Percentiles rank a stretch among this genome's conserved stretches.
Evolutionary conservation across 2,329 filamentous ascomycete genomes (phyloP).

Genomic region (Knoxdaviesia capensis): DNA sequence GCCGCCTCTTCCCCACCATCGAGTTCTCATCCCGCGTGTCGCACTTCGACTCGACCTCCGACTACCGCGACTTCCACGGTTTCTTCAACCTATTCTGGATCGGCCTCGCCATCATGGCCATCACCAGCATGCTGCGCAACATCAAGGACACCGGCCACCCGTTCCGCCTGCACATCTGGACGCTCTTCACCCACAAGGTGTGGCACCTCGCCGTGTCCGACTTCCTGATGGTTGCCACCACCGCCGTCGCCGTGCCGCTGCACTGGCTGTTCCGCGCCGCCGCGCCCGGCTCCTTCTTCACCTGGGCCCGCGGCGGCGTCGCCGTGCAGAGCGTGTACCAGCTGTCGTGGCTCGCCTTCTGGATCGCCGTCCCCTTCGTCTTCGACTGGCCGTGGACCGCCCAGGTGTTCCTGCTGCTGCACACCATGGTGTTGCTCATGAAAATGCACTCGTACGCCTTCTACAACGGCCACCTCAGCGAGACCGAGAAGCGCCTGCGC

Average conservation of each 20-base stretch:
- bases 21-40: constrained; percentile 82
- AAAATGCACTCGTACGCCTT: constrained; percentile 99
- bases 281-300: constrained; percentile 30
- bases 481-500: constrained; percentile 62
- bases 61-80: constrained; percentile 85
- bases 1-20: constrained; percentile 78
- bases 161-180: constrained; percentile 71
- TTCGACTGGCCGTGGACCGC: constrained; percentile 92
- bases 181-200: constrained; percentile 69
- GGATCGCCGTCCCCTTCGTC: constrained; percentile 70
- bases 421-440: constrained; percentile 85
- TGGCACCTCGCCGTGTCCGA: constrained; percentile 75
- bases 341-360: constrained; percentile 55
- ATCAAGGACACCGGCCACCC: constrained; percentile 85
- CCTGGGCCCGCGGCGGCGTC: constrained; percentile 64
- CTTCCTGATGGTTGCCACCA: constrained; percentile 63
- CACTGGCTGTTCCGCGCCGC: constrained; percentile 44
- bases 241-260: constrained; percentile 49
- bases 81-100: constrained; percentile 99
- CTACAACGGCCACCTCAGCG: constrained; percentile 88
- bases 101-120: constrained; percentile 85
- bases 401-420: constrained; percentile 83
- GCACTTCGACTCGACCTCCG: constrained; percentile 82
- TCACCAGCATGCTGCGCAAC: constrained; percentile 83
- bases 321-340: constrained; percentile 70